Conservation (phyloP, 2,329 filamentous ascomycete species). For the Aspergillus puulaauensis region DNA sequence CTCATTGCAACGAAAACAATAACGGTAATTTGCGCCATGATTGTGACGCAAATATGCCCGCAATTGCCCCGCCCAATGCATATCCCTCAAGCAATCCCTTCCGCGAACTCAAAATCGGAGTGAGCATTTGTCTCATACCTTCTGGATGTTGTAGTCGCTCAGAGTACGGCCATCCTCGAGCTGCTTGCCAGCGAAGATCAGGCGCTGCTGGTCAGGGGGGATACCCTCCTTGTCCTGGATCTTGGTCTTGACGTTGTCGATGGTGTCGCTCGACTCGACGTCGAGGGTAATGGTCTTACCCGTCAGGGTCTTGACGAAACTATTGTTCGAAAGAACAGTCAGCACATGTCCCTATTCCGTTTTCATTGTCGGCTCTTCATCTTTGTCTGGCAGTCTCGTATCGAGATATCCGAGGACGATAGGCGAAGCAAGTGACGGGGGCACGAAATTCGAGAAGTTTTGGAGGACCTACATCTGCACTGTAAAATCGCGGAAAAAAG, state of each 20-base stretch:
- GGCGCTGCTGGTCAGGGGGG: conserved; percentile 93
- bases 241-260: conserved; percentile 99
- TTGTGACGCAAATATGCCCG: background rate
- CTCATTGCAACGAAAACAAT: background rate
- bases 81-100: background rate
- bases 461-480: conserved; percentile 81
- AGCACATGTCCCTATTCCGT: conserved; percentile 18
- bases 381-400: conserved; percentile 9
- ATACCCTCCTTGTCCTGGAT: conserved; percentile 99
- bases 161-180: conserved; percentile 97
- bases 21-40: background rate
- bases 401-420: background rate
- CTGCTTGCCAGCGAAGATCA: conserved; percentile 99
- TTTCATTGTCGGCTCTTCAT: background rate
- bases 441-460: conserved; percentile 28
- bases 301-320: conserved; percentile 99
- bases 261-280: conserved; percentile 98
- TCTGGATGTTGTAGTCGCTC: conserved; percentile 99
- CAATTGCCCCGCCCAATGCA: background rate
- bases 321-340: conserved; percentile 44
- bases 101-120: background rate
- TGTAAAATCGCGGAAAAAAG: conserved; percentile 45
- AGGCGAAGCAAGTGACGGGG: conserved; percentile 7
- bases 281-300: conserved; percentile 99
- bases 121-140: conserved; percentile 59